Evolutionary conservation across 1,284 basidiomycete species (phyloP).

Genomic region (Sporisorium exsertum): DNA sequence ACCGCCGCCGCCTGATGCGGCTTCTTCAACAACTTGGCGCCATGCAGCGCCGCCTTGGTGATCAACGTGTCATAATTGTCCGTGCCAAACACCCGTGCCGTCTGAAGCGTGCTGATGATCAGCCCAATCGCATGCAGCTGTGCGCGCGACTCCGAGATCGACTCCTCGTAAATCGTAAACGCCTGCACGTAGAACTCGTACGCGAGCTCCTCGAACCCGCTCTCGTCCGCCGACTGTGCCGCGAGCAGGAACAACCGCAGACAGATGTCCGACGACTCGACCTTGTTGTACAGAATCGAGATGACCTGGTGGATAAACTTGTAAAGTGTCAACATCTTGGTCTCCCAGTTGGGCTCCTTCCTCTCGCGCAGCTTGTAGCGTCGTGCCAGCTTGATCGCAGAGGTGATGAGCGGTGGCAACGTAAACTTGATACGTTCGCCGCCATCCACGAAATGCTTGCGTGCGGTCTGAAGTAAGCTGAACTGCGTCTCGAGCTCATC

Average conservation of each 20-base stretch:
- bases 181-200: conserved; percentile 69
- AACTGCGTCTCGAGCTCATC: conserved; percentile 65
- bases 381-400: conserved; percentile 64
- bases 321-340: conserved; percentile 65
- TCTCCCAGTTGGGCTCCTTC: conserved; percentile 57
- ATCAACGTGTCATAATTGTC: conserved; percentile 68
- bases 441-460: conserved; percentile 64
- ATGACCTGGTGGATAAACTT: conserved; percentile 68
- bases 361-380: conserved; percentile 61
- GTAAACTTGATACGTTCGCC: conserved; percentile 66
- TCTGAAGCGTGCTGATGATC: conserved; percentile 65
- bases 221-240: conserved; percentile 66
- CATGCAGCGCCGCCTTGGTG: conserved; percentile 67
- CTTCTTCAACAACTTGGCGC: conserved; percentile 67
- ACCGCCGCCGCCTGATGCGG: conserved; percentile 68
- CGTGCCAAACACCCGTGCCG: conserved; percentile 60
- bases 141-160: conserved; percentile 64
- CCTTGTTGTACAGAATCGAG: conserved; percentile 64
- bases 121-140: conserved; percentile 66
- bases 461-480: conserved; percentile 62
- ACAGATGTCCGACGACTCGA: conserved; percentile 66
- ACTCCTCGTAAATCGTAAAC: conserved; percentile 69
- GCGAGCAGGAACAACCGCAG: conserved; percentile 64
- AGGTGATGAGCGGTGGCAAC: conserved; percentile 64
- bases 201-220: conserved; percentile 65